Conservation (phyloP, 768 basidiomycete species). For the Baorangia bicolor region DNA sequence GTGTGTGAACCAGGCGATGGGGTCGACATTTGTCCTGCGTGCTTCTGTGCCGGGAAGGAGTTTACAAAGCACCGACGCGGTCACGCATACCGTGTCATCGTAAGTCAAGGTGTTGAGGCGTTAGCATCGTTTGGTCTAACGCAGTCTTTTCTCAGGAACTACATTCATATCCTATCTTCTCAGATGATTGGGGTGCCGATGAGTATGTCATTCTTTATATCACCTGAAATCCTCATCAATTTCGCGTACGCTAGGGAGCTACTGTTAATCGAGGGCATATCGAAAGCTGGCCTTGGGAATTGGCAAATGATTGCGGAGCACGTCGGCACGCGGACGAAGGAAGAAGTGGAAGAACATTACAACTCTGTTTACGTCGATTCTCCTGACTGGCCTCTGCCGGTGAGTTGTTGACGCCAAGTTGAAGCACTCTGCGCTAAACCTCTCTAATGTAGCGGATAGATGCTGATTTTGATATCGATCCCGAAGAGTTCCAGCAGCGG, state of each 20-base stretch:
- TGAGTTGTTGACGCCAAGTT: constrained; percentile 36
- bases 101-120: constrained; percentile 34
- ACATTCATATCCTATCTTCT: constrained; percentile 95
- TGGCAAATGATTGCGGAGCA: constrained; percentile 97
- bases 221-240: constrained; percentile 1
- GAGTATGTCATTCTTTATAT: constrained; percentile 56
- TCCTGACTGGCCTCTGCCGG: constrained; percentile 77
- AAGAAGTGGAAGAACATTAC: constrained; percentile 93
- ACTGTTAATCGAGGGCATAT: constrained; percentile 82
- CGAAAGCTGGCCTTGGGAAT: constrained; percentile 87
- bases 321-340: constrained; percentile 89
- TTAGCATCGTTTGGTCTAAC: constrained; percentile 1
- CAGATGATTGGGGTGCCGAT: constrained; percentile 96
- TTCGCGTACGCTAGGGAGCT: constrained; percentile 61
- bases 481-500: constrained; percentile 80
- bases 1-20: constrained; percentile 73
- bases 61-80: constrained; percentile 80
- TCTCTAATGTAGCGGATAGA: constrained; percentile 40
- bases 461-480: constrained; percentile 64
- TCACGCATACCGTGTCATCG: constrained; percentile 91
- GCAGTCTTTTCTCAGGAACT: constrained; percentile 62
- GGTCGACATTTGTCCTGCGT: constrained; percentile 89
- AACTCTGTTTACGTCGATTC: constrained; percentile 76
- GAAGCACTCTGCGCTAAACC: not conserved
- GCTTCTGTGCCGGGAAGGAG: constrained; percentile 92